Evolutionary conservation across 768 basidiomycete species (phyloP).

Genomic region (Favolaschia claudopus): DNA sequence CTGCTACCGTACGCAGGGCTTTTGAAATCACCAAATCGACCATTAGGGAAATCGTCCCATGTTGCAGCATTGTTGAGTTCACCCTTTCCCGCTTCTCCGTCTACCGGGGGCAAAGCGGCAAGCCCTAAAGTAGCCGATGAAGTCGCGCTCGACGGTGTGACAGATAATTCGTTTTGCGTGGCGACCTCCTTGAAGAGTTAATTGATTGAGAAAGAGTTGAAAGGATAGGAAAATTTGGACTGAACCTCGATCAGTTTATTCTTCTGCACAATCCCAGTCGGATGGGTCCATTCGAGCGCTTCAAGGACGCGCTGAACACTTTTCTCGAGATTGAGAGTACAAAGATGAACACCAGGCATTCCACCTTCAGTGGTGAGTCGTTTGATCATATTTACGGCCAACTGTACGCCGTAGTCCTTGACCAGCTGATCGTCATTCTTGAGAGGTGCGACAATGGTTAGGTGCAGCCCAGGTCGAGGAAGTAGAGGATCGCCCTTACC

Average conservation of each 20-base stretch:
- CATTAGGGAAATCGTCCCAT: conserved; percentile 98
- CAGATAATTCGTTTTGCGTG: conserved; percentile 50
- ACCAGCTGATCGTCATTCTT: conserved; percentile 94
- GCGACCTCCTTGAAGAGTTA: conserved; percentile 48
- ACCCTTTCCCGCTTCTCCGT: conserved; percentile 70
- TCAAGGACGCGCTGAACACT: conserved; percentile 90
- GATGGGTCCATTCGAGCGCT: conserved; percentile 73
- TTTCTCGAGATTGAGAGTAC: conserved; percentile 97
- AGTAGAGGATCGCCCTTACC: conserved; percentile 53
- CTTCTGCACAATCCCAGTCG: conserved; percentile 45
- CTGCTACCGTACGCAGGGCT: conserved; percentile 93
- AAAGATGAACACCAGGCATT: conserved; percentile 87
- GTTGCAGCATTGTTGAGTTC: conserved; percentile 79
- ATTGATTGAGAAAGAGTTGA: conserved; percentile 2
- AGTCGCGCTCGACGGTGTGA: conserved; percentile 73
- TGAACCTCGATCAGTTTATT: conserved; percentile 76
- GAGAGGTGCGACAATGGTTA: conserved; percentile 6
- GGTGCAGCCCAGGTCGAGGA: not conserved
- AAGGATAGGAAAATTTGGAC: conserved; percentile 16
- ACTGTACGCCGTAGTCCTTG: conserved; percentile 91
- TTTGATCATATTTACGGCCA: conserved; percentile 83
- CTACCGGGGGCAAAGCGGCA: conserved; percentile 53
- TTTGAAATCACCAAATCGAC: conserved; percentile 96
- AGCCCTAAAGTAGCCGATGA: conserved; percentile 67
- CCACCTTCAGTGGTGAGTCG: conserved; percentile 61